Evolutionary conservation across 106 monocot genomes (phyloP).

Genomic region (Chionographis japonica): DNA sequence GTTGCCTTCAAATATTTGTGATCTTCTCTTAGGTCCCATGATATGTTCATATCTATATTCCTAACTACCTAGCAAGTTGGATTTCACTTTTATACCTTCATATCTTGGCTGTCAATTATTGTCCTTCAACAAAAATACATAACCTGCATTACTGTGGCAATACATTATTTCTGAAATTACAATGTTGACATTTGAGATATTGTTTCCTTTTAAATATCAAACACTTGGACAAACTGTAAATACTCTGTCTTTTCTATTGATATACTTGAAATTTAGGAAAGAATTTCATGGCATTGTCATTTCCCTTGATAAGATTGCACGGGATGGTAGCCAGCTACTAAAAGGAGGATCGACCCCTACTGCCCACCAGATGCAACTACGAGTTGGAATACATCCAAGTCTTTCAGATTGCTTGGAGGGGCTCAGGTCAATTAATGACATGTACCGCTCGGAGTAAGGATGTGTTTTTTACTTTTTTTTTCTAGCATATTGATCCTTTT

Average conservation of each 20-base stretch:
- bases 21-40: no score
- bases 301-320: conserved; percentile 43
- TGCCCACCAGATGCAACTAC: conserved; percentile 41
- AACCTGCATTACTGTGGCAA: no score
- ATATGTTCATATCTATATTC: no score
- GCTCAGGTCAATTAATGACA: conserved; percentile 35
- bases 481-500: background rate
- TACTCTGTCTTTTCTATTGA: background rate
- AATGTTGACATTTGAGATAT: background rate
- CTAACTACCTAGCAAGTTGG: no score
- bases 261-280: conserved; percentile 29
- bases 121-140: no score
- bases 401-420: conserved; percentile 48
- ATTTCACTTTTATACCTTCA: no score
- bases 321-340: conserved; percentile 50
- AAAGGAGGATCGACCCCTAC: conserved; percentile 38
- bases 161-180: no score
- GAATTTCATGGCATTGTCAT: conserved; percentile 41
- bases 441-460: conserved; percentile 55
- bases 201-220: background rate
- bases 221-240: no score
- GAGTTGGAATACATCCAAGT: conserved; percentile 47
- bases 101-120: no score
- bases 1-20: no score
- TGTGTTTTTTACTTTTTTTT: background rate